These are phyloP conservation scores for Pholiota molesta DNA, from an alignment of 768 basidiomycete species.

Conservation along the genomic window DNA sequence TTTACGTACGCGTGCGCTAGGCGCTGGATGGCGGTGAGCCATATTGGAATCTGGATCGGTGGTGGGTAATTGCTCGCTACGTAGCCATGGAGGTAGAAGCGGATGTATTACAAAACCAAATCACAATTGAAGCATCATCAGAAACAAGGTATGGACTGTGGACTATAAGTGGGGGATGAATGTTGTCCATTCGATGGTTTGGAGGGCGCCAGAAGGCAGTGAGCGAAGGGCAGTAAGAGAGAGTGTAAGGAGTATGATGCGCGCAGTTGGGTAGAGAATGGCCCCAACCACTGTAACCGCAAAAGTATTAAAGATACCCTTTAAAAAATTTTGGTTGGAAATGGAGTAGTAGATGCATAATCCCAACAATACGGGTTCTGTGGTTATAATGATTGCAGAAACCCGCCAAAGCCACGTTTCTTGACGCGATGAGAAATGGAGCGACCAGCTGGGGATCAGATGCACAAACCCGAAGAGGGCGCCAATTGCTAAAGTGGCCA, in stretches of 20 bases:
- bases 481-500: neutral
- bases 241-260: neutral
- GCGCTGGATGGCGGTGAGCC: no score
- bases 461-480: neutral
- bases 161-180: neutral
- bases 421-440: neutral
- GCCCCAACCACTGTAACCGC: neutral
- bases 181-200: neutral
- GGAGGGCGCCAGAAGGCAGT: neutral
- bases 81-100: no score
- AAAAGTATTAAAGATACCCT: no score
- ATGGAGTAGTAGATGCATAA: no score
- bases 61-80: no score
- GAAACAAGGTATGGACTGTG: no score
- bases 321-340: no score
- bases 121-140: no score
- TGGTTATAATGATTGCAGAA: neutral
- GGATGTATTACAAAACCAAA: no score
- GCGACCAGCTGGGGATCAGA: neutral
- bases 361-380: neutral
- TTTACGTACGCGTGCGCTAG: no score
- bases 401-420: neutral
- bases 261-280: neutral
- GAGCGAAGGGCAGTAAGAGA: neutral
- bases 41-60: no score